Evolutionary conservation across 1,284 basidiomycete species (phyloP), one percentile per base, ranked within the genome.

Genomic region (Trichosporon sp.): DNA sequence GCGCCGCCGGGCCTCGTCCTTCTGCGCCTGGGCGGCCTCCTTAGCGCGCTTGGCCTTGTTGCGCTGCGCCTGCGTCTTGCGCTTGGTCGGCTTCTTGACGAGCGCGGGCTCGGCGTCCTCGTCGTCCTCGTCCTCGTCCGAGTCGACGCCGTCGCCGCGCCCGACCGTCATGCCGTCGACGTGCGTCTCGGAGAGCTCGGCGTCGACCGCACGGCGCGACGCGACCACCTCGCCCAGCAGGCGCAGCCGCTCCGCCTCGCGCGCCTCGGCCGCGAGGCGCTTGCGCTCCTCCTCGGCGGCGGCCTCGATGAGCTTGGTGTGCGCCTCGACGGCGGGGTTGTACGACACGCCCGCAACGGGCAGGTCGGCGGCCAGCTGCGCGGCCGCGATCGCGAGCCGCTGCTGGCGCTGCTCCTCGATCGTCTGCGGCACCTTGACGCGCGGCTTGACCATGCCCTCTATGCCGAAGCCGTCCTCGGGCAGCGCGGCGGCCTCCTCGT

Each of bases 281-380:
- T 85, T 86, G 71, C 87, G 86, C 78, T 93, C 95, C 32, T 87
- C 84, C 68, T 89, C 86, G 71, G 89, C 87, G 0, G 94, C 95
- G 63, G 87, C 78, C 13, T 87, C 84, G 18, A 99, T 82, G 2
- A 98, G 87, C 60, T 88, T 88, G 68, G 89, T 87, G 79, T 98
- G 93, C 0, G 90, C 88, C 9, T 88, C 86, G 15, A 87, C 88
- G 0, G 89, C 88, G 0, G 96, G 96, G 81, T 98, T 98, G 83
- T 99, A 98, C n/a, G 93, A 95, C 6, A 90, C 88, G 21, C 96
- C 96, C 31, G 90, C 89, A 73, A 93, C 92, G 0, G 96, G 96
- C 6, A 88, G 81, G 1, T 87, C 81, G 1, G 95, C 87, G 0
- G 92, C 90, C 21, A 73, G 68, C n/a, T 74, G 70, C 13, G 62